A percentile compares a stretch with the other conserved stretches of the same genome.
Evolutionary conservation across 2,329 filamentous ascomycete species (phyloP).

Genomic region (Colletotrichum lentis): DNA sequence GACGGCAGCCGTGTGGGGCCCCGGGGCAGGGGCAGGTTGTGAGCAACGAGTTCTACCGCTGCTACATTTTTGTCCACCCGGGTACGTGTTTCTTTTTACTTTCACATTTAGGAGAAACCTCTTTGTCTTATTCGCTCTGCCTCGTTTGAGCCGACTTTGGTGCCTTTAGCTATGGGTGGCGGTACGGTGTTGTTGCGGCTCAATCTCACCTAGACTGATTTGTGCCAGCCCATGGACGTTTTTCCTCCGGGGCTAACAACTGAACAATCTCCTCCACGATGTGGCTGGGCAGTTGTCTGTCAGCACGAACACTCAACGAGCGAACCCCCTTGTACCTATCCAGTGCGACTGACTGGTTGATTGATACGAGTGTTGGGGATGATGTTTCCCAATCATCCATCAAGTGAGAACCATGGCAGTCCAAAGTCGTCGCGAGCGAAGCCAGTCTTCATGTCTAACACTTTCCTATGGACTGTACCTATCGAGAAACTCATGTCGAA

Average conservation of each 20-base stretch:
- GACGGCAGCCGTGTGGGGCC: slow-evolving; percentile 51
- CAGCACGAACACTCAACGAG: not conserved
- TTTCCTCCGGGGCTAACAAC: no score
- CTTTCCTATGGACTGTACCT: not conserved
- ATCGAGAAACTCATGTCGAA: no score
- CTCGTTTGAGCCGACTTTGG: not conserved
- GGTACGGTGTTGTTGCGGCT: slow-evolving; percentile 39
- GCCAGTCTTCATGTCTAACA: not conserved
- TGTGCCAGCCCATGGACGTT: not conserved
- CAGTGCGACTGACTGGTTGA: no score
- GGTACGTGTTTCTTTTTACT: slow-evolving; percentile 17
- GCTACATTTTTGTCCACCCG: slow-evolving; percentile 50
- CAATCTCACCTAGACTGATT: not conserved
- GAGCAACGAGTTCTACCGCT: slow-evolving; percentile 47
- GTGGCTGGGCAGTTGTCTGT: not conserved
- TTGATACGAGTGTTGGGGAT: not conserved
- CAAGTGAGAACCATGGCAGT: not conserved
- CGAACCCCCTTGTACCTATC: not conserved
- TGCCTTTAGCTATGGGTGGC: slow-evolving; percentile 10
- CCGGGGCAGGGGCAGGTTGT: slow-evolving; percentile 50
- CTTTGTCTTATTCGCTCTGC: not conserved
- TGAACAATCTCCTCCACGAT: not conserved
- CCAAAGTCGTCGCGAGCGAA: not conserved
- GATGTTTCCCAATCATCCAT: not conserved
- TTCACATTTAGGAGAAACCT: not conserved